phyloP scores from a whole-genome alignment of 768 basidiomycete species.

The Boletus sp. region DNA sequence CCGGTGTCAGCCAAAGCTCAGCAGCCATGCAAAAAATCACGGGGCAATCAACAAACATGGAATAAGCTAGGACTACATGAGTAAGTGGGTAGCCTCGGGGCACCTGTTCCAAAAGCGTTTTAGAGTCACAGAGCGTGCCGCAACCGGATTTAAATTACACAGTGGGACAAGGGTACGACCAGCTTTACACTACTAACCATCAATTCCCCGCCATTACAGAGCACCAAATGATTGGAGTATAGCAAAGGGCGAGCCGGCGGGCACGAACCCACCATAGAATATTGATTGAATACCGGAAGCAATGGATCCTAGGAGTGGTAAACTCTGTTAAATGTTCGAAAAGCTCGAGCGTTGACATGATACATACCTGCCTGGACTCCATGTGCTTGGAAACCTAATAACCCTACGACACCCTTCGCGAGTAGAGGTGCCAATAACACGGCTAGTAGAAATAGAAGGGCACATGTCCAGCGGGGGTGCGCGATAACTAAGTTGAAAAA shows the following conservation, averaged over 20 bases:
- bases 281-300: background rate
- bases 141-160: no score
- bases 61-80: no score
- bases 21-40: no score
- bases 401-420: rapidly evolving
- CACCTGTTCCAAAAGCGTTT: no score
- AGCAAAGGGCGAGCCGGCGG: background rate
- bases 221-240: constrained; percentile 9
- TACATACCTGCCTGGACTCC: constrained; percentile 10
- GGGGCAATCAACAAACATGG: no score
- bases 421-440: background rate
- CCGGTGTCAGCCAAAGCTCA: no score
- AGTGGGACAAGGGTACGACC: no score
- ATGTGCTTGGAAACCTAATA: background rate
- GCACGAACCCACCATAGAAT: constrained; percentile 1
- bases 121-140: no score
- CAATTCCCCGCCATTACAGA: background rate
- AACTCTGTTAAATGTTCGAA: background rate
- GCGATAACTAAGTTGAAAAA: background rate
- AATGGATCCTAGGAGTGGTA: constrained; percentile 1
- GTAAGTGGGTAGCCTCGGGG: no score
- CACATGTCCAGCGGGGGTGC: background rate
- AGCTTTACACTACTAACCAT: background rate
- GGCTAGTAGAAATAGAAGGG: background rate
- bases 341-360: background rate